Evolutionary conservation across 2,329 filamentous ascomycete genomes (phyloP).

Genomic region (Alternaria conjuncta): DNA sequence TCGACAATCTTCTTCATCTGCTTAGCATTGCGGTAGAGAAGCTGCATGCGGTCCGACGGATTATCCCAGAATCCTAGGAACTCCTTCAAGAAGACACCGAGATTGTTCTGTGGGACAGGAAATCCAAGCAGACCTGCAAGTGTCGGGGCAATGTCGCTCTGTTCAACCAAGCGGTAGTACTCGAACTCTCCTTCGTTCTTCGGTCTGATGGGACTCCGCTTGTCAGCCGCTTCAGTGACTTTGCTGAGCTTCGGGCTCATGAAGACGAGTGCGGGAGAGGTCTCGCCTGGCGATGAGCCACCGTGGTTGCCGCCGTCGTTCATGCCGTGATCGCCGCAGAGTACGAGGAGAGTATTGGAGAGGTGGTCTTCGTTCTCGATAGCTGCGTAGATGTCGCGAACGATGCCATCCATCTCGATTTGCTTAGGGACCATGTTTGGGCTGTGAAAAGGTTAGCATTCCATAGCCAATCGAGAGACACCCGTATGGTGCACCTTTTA

Average conservation of each 20-base stretch:
- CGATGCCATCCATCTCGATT: constrained; percentile 87
- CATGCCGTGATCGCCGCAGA: constrained; percentile 98
- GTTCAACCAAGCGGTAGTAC: constrained; percentile 85
- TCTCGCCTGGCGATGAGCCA: constrained; percentile 91
- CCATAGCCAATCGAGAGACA: too few relatives aligned
- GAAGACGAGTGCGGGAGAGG: constrained; percentile 89
- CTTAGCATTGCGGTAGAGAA: constrained; percentile 77
- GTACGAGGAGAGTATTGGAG: constrained; percentile 77
- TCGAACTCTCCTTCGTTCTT: constrained; percentile 69
- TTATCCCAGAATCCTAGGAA: constrained; percentile 79
- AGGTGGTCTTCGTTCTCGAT: constrained; percentile 76
- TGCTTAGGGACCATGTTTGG: constrained; percentile 94
- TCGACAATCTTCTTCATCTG: constrained; percentile 81
- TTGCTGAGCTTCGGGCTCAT: constrained; percentile 79
- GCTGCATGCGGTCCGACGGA: constrained; percentile 64
- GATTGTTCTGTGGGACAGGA: constrained; percentile 85
- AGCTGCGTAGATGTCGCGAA: constrained; percentile 75
- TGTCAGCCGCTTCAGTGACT: constrained; percentile 51
- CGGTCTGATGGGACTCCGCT: constrained; percentile 63
- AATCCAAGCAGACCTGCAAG: constrained; percentile 86
- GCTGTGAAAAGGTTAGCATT: constrained; percentile 54
- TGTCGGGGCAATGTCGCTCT: constrained; percentile 92
- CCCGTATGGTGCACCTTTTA: constrained; percentile 71
- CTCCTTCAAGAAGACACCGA: constrained; percentile 83
- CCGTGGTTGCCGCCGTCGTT: constrained; percentile 98